A percentile compares a stretch with the other conserved stretches of the same genome.
Conservation (phyloP, 2,329 filamentous ascomycete species). For the Aspergillus quadrilineatus region DNA sequence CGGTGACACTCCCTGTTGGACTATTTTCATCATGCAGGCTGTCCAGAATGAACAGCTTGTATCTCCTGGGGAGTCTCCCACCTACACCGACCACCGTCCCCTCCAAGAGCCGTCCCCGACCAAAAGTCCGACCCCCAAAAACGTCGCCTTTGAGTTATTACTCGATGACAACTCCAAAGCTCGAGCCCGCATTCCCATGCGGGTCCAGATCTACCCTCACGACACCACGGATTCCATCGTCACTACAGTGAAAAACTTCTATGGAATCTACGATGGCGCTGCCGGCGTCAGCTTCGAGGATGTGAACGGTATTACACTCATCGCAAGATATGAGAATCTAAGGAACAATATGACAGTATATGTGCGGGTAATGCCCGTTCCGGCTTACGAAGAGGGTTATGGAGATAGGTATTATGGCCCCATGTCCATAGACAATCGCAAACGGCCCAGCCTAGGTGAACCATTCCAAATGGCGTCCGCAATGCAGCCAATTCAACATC, state of each 20-base stretch:
- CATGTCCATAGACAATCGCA: conserved; percentile 52
- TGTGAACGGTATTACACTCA: conserved; percentile 81
- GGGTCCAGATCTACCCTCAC: conserved; percentile 84
- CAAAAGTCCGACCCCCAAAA: conserved; percentile 51
- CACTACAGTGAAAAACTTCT: conserved; percentile 98
- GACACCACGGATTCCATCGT: conserved; percentile 98
- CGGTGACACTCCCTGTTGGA: conserved; percentile 26
- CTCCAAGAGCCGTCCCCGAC: conserved; percentile 37
- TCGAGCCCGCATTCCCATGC: conserved; percentile 63
- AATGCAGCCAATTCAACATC: conserved; percentile 47
- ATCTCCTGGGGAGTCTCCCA: conserved; percentile 34
- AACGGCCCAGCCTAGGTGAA: conserved; percentile 61
- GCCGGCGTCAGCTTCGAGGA: conserved; percentile 95
- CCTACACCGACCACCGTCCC: conserved; percentile 28
- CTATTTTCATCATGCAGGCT: conserved; percentile 34
- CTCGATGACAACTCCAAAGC: conserved; percentile 58
- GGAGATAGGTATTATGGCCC: conserved; percentile 47
- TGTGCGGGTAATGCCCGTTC: conserved; percentile 72
- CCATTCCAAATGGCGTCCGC: conserved; percentile 64
- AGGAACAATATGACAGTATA: conserved; percentile 88
- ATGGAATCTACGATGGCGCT: conserved; percentile 82
- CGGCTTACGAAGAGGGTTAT: conserved; percentile 52
- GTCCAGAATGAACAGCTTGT: conserved; percentile 36
- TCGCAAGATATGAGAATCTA: conserved; percentile 95
- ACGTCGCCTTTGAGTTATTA: conserved; percentile 64